Base-by-base conservation (phyloP, 1,284 basidiomycete genomes). In the Kalmanozyma brasiliensis region DNA sequence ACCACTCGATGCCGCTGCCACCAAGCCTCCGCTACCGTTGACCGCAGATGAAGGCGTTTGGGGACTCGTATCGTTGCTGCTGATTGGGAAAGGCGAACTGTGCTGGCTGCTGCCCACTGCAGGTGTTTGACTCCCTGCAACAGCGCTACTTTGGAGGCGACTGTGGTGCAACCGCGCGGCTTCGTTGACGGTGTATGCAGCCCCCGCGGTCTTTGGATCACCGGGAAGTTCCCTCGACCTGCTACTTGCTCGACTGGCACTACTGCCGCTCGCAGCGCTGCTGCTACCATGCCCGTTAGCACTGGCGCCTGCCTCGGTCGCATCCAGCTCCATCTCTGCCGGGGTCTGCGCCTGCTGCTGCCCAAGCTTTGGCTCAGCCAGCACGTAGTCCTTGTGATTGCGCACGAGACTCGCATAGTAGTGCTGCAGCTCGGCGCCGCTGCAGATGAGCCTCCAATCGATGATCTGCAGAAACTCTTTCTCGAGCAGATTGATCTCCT, bases 401-500 rank as follows among this genome's bases (percentile, higher is more conserved):
- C 74, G 46, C 10, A 81, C 80, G 24, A 82, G 55, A 4, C 76
- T 77, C 11, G 67, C 52, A 49, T 82, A 82, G 56, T 82, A 82
- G 33, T 81, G 79, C 56, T 82, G 79, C 46, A 82, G 53, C 23
- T 79, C 60, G 1, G 68, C 52, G 17, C 68, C 78, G 17, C 35
- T 57, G 51, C 69, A 80, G 44, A 65, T 79, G n/a, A 82, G 51
- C 14, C 70, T 53, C 80, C 80, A 82, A 41, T 81, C 76, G 44
- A 82, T 82, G 47, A 75, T 72, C 34, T 68, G 68, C 19, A 81
- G 51, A 36, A 82, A 81, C 58, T 82, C 80, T 38, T 80, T 81
- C 36, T 82, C 80, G n/a, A 82, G 53, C 53, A 82, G 55, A 48
- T 82, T 82, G 52, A 82, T 73, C 67, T 82, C 80, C 13, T 71